phyloP scores from a whole-genome alignment of 208 protist genomes.

The Crithidia bombi region DNA sequence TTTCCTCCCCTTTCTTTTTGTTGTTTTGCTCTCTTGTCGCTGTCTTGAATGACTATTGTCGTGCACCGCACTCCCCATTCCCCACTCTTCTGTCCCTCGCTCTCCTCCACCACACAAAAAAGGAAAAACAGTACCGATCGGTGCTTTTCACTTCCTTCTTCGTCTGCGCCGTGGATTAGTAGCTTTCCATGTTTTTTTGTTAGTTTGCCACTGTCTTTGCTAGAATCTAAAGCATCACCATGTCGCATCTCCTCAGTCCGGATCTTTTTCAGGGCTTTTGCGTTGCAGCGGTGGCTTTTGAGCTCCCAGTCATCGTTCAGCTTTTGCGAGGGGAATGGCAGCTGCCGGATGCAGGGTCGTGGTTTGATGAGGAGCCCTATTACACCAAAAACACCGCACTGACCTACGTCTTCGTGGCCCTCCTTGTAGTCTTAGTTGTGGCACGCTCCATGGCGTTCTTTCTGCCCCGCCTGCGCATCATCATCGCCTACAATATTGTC shows the following conservation, averaged over 20 bases:
- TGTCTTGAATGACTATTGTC: too few relatives aligned
- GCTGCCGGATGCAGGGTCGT: slow-evolving; percentile 39
- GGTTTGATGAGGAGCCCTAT: slow-evolving; percentile 50
- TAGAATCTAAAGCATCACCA: background rate
- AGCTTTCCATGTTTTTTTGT: too few relatives aligned
- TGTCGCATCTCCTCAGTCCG: slow-evolving; percentile 11
- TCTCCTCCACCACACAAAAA: too few relatives aligned
- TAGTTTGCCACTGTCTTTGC: slow-evolving; percentile 4
- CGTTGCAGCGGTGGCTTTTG: slow-evolving; percentile 36
- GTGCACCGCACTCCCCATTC: too few relatives aligned
- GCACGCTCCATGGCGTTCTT: slow-evolving; percentile 37
- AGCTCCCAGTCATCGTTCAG: slow-evolving; percentile 46
- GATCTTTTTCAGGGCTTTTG: slow-evolving; percentile 39
- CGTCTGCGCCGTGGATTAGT: too few relatives aligned
- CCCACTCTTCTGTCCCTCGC: too few relatives aligned
- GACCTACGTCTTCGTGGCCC: slow-evolving; percentile 40
- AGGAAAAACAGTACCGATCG: too few relatives aligned
- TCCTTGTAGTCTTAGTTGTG: slow-evolving; percentile 42
- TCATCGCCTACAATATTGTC: slow-evolving; percentile 46
- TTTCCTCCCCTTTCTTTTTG: too few relatives aligned
- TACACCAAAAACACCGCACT: slow-evolving; percentile 37
- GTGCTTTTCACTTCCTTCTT: too few relatives aligned
- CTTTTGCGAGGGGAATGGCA: slow-evolving; percentile 28
- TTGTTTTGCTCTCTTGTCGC: too few relatives aligned
- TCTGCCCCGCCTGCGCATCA: slow-evolving; percentile 42